These are phyloP conservation scores for Mycena metata DNA, from an alignment of 768 basidiomycete species.

Conservation along the genomic window DNA sequence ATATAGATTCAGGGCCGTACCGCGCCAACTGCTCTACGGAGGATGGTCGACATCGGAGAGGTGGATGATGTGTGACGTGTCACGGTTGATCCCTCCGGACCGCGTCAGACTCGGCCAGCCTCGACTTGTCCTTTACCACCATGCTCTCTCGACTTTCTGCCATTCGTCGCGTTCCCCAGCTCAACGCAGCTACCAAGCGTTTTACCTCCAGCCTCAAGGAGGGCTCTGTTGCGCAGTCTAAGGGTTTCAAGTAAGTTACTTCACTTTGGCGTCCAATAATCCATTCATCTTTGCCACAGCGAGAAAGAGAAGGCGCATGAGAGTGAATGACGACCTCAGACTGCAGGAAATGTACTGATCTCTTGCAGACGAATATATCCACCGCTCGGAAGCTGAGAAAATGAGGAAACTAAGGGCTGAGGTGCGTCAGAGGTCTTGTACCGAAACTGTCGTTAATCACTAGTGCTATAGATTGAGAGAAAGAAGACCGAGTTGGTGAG, in stretches of 20 bases:
- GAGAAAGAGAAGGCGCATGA: conserved; percentile 70
- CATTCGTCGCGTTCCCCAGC: conserved; percentile 28
- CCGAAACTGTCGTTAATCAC: not conserved
- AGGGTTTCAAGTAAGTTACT: conserved; percentile 33
- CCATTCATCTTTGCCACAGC: conserved; percentile 44
- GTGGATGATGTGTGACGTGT: conserved; percentile 4
- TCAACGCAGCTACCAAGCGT: conserved; percentile 20
- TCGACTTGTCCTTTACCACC: conserved; percentile 6
- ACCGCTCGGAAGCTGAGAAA: conserved; percentile 57
- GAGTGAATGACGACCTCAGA: conserved; percentile 45
- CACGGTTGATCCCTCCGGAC: conserved; percentile 1
- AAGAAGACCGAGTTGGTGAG: conserved; percentile 37
- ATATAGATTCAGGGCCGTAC: conserved; percentile 12
- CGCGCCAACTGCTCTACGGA: conserved; percentile 39
- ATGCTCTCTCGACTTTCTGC: conserved; percentile 32
- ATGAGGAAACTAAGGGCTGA: conserved; percentile 61
- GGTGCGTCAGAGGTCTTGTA: conserved; percentile 46
- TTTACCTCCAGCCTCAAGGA: conserved; percentile 33
- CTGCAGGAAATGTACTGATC: not conserved
- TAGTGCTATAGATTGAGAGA: conserved; percentile 26
- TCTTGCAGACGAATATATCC: conserved; percentile 62
- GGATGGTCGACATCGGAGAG: conserved; percentile 36
- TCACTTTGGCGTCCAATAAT: not conserved
- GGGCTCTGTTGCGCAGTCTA: conserved; percentile 27
- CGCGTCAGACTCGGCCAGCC: conserved; percentile 7